Percentiles rank a stretch among this genome's conserved stretches.
These are phyloP conservation scores for Pseudocercospora crystallina DNA, from an alignment of 2,329 filamentous ascomycete genomes.

Conservation along the genomic window DNA sequence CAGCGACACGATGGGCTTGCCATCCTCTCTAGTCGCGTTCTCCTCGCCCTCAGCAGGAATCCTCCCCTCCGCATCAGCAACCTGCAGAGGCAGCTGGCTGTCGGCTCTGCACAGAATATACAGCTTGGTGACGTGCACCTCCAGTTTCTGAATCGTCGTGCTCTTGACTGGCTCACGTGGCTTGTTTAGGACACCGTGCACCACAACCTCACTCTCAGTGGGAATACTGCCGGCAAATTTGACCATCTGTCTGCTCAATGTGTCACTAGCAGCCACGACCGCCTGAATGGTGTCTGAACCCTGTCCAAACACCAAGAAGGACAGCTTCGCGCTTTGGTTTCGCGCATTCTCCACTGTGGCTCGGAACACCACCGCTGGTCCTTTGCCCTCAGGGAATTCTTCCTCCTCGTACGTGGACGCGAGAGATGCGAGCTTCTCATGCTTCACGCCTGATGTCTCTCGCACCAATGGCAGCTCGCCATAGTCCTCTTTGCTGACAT, in stretches of 20 bases:
- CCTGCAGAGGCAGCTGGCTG: slow-evolving; percentile 60
- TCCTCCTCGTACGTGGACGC: slow-evolving; percentile 57
- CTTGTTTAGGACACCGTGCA: slow-evolving; percentile 79
- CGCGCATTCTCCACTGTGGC: slow-evolving; percentile 85
- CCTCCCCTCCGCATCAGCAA: slow-evolving; percentile 53
- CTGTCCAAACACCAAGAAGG: slow-evolving; percentile 81
- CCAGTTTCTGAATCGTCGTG: slow-evolving; percentile 73
- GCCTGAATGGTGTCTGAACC: slow-evolving; percentile 78
- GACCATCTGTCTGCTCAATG: slow-evolving; percentile 75
- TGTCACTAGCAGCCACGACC: slow-evolving; percentile 63
- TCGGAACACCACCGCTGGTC: slow-evolving; percentile 66
- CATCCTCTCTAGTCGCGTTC: slow-evolving; percentile 47
- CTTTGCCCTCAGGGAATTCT: slow-evolving; percentile 27
- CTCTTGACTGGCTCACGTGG: slow-evolving; percentile 87
- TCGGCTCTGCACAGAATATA: slow-evolving; percentile 71
- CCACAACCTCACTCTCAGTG: slow-evolving; percentile 74
- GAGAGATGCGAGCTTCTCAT: slow-evolving; percentile 62
- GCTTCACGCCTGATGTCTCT: slow-evolving; percentile 47
- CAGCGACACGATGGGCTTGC: slow-evolving; percentile 71
- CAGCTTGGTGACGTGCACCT: slow-evolving; percentile 85
- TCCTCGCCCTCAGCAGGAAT: slow-evolving; percentile 50
- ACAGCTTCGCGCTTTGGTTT: slow-evolving; percentile 86
- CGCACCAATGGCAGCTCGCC: slow-evolving; percentile 62
- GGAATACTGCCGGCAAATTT: slow-evolving; percentile 79
- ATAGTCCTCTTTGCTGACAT: slow-evolving; percentile 74